Conservation (phyloP, 2,329 filamentous ascomycete genomes). For the Emergomyces africanus region DNA sequence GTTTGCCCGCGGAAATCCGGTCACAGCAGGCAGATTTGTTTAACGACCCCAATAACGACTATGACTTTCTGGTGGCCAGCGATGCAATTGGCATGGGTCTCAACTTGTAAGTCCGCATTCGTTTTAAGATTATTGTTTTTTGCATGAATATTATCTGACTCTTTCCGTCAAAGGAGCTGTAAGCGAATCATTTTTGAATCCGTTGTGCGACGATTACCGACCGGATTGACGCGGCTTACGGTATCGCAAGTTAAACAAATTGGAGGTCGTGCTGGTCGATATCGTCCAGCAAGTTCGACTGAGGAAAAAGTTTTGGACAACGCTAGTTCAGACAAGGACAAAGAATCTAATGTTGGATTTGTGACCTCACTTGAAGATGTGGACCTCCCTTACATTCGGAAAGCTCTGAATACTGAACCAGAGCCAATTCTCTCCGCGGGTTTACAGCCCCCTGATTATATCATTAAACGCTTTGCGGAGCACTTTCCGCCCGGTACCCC, state of each 20-base stretch:
- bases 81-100: constrained; percentile 97
- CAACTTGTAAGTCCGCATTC: constrained; percentile 53
- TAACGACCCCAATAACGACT: constrained; percentile 91
- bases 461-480: constrained; percentile 62
- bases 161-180: constrained; percentile 45
- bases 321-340: constrained; percentile 12
- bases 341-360: constrained; percentile 44
- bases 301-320: constrained; percentile 19
- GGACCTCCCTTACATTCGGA: constrained; percentile 52
- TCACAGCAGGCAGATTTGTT: constrained; percentile 85
- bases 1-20: constrained; percentile 80
- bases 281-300: constrained; percentile 49
- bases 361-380: constrained; percentile 65
- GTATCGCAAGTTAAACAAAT: constrained; percentile 88
- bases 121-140: background rate
- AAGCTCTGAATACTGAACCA: constrained; percentile 51
- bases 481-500: constrained; percentile 74
- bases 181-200: constrained; percentile 82
- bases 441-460: constrained; percentile 56
- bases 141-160: constrained; percentile 1
- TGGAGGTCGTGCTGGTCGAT: constrained; percentile 81
- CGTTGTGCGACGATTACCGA: constrained; percentile 57
- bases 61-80: constrained; percentile 85
- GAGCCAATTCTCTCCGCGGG: constrained; percentile 58
- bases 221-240: constrained; percentile 43